Conservation (phyloP, 2,329 filamentous ascomycete species). For the Claviceps paspali region DNA sequence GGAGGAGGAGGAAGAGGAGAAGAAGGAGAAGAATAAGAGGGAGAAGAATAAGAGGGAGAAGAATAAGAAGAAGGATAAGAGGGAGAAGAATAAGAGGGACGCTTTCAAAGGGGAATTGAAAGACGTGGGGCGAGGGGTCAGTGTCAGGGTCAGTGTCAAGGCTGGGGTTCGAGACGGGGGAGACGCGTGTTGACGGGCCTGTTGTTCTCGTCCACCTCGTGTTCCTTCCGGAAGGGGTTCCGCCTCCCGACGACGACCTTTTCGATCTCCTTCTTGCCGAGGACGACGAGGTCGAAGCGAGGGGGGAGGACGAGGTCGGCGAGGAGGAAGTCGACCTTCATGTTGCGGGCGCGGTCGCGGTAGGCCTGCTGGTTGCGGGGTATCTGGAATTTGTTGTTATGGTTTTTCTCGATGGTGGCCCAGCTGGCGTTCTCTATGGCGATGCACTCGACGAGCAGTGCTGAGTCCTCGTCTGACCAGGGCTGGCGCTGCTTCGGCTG, state of each 20-base stretch:
- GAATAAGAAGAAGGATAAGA: neutral
- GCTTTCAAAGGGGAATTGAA: neutral
- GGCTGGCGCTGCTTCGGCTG: conserved; percentile 13
- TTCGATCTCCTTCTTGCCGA: conserved; percentile 34
- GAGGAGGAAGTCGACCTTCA: conserved; percentile 37
- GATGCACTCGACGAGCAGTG: conserved; percentile 27
- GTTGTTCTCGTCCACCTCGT: conserved; percentile 26
- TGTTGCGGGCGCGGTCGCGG: conserved; percentile 41
- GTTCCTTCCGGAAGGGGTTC: conserved; percentile 34
- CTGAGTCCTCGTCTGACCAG: conserved; percentile 29
- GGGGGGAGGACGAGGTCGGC: conserved; percentile 28
- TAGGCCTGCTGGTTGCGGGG: conserved; percentile 38
- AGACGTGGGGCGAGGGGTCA: too few species aligned
- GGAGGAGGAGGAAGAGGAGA: neutral
- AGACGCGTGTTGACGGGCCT: conserved; percentile 22
- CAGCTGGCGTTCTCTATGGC: conserved; percentile 14
- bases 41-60: neutral
- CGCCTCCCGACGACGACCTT: conserved; percentile 25
- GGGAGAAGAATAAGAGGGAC: neutral
- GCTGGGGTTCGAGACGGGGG: neutral
- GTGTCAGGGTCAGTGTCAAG: too few species aligned
- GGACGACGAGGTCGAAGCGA: conserved; percentile 33
- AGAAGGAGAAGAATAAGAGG: neutral
- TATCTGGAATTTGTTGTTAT: conserved; percentile 22
- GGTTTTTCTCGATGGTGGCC: conserved; percentile 17